Conservation (phyloP, 495 filamentous ascomycete species). For the Neurospora africana region DNA sequence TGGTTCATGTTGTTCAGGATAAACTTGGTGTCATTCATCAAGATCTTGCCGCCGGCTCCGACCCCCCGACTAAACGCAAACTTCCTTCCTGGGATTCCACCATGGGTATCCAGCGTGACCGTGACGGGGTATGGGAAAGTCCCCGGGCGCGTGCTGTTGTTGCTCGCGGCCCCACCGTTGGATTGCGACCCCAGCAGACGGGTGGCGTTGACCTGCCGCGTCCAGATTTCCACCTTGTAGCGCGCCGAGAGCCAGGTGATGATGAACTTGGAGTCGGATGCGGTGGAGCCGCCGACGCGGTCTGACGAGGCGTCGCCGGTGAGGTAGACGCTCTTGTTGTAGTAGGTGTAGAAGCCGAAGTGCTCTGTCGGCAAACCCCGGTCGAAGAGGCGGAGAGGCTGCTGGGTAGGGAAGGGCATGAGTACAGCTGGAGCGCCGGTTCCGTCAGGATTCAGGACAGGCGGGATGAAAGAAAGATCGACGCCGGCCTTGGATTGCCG, state of each 20-base stretch:
- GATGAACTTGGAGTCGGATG: slow-evolving; percentile 49
- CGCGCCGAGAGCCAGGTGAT: slow-evolving; percentile 79
- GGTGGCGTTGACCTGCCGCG: slow-evolving; percentile 39
- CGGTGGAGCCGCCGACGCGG: slow-evolving; percentile 50
- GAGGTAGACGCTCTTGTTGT: slow-evolving; percentile 76
- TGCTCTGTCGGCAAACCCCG: slow-evolving; percentile 69
- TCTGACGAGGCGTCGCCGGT: slow-evolving; percentile 44
- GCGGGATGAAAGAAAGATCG: slow-evolving; percentile 40
- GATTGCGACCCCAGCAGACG: slow-evolving; percentile 27
- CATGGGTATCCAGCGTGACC: slow-evolving; percentile 71
- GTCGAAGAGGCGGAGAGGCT: slow-evolving; percentile 80
- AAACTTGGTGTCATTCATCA: slow-evolving; percentile 40
- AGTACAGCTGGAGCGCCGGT: slow-evolving; percentile 63
- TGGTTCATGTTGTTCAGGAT: slow-evolving; percentile 48
- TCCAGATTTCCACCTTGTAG: slow-evolving; percentile 90
- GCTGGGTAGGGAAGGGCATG: slow-evolving; percentile 54
- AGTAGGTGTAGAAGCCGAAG: slow-evolving; percentile 92
- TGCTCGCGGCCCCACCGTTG: slow-evolving; percentile 7
- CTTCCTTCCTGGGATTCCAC: slow-evolving; percentile 52
- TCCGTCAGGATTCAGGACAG: slow-evolving; percentile 51
- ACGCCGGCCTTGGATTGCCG: not conserved
- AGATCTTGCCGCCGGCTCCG: slow-evolving; percentile 40
- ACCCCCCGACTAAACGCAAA: slow-evolving; percentile 62
- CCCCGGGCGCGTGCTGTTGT: slow-evolving; percentile 41
- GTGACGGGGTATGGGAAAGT: slow-evolving; percentile 82